Conservation (phyloP, 106 monocot species). For the Dactylorhiza incarnata region DNA sequence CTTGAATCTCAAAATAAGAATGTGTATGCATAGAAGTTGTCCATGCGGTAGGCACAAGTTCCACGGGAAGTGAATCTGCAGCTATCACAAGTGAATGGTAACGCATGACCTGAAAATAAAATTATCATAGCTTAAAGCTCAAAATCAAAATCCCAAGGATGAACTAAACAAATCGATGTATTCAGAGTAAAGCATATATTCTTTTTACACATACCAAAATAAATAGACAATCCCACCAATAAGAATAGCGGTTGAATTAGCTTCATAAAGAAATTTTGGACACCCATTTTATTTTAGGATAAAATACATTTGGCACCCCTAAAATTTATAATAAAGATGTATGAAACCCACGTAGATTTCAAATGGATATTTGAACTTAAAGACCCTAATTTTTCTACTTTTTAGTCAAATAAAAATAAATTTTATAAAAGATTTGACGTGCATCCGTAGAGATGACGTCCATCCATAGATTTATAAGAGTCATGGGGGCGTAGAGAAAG, state of each 20-base stretch:
- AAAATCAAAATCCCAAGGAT: not conserved
- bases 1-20: slow-evolving; percentile 41
- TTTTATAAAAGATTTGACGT: too few relatives aligned
- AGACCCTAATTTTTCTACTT: too few relatives aligned
- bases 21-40: slow-evolving; percentile 33
- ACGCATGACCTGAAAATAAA: slow-evolving; percentile 63
- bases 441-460: too few relatives aligned
- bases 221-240: not conserved
- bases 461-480: too few relatives aligned
- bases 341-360: too few relatives aligned
- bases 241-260: not conserved
- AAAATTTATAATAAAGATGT: too few relatives aligned
- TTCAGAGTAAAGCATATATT: not conserved
- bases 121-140: slow-evolving; percentile 1
- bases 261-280: not conserved
- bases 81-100: slow-evolving; percentile 94
- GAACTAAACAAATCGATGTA: not conserved
- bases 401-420: too few relatives aligned
- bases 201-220: not conserved
- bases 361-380: too few relatives aligned
- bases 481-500: too few relatives aligned
- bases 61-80: slow-evolving; percentile 59
- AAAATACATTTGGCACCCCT: too few relatives aligned
- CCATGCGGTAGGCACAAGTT: slow-evolving; percentile 87
- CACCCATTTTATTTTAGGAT: too few relatives aligned